These are phyloP conservation scores for Trypanosoma caninum DNA, from an alignment of 208 protist species.

Conservation along the genomic window DNA sequence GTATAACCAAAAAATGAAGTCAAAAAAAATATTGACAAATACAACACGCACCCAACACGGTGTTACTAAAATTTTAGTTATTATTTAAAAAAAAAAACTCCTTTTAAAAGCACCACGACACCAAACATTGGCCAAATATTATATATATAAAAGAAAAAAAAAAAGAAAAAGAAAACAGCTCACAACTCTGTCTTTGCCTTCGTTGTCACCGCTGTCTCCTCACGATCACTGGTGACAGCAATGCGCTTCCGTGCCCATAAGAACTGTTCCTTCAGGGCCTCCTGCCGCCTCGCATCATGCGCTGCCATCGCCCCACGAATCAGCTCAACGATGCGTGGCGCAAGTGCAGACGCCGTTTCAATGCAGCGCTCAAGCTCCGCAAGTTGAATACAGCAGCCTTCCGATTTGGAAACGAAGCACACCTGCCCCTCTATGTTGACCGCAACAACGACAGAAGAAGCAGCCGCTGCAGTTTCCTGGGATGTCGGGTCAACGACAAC, in stretches of 20 bases:
- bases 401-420: conserved; percentile 73
- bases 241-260: conserved; percentile 79
- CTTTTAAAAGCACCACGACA: background rate
- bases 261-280: conserved; percentile 66
- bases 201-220: background rate
- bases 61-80: too few relatives aligned
- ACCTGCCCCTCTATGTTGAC: conserved; percentile 84
- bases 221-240: conserved; percentile 39
- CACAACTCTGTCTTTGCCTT: conserved; percentile 12
- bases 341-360: conserved; percentile 33
- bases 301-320: conserved; percentile 65
- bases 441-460: conserved; percentile 57
- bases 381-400: conserved; percentile 60
- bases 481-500: conserved; percentile 73
- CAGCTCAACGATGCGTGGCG: conserved; percentile 39
- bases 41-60: too few relatives aligned
- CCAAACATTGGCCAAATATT: background rate
- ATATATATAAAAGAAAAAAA: conserved; percentile 6
- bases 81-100: background rate
- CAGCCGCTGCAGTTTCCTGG: conserved; percentile 64
- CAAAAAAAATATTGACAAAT: too few relatives aligned
- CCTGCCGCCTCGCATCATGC: conserved; percentile 56
- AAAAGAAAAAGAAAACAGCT: conserved; percentile 3
- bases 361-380: conserved; percentile 53
- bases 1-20: too few relatives aligned